A percentile compares a stretch with the other conserved stretches of the same genome.
Evolutionary conservation across 176 grass and related monocot genomes (phyloP).

Genomic region (Carex cristatella): DNA sequence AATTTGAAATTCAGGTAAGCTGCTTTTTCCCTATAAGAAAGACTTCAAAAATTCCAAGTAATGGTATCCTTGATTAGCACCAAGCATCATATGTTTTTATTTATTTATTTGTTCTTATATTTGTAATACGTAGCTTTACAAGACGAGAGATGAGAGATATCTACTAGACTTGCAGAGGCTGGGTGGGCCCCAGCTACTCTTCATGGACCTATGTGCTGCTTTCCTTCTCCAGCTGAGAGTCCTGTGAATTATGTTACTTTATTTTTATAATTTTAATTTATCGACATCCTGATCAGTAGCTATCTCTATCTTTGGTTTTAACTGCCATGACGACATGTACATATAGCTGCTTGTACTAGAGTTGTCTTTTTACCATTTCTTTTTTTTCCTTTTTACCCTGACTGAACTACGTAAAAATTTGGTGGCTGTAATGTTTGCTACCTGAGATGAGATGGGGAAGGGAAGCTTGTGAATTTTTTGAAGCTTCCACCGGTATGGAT

Average conservation of each 20-base stretch:
- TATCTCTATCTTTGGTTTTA: slow-evolving; percentile 12
- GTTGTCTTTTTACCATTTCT: background rate
- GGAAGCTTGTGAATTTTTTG: slow-evolving; percentile 14
- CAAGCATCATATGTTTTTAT: background rate
- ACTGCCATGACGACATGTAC: slow-evolving; percentile 19
- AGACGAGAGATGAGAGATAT: slow-evolving; percentile 82
- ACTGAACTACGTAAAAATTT: background rate
- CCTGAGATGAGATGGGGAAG: background rate
- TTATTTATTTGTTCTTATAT: slow-evolving; percentile 7
- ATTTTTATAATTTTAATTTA: slow-evolving; percentile 23
- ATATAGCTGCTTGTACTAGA: slow-evolving; percentile 19
- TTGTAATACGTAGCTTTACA: slow-evolving; percentile 60
- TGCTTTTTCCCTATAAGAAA: background rate
- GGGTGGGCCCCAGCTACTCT: slow-evolving; percentile 60
- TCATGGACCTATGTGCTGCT: slow-evolving; percentile 69
- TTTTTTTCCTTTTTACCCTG: background rate
- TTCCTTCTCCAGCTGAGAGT: slow-evolving; percentile 81
- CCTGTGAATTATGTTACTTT: slow-evolving; percentile 28
- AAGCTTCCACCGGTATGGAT: slow-evolving; percentile 1
- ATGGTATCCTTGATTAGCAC: background rate
- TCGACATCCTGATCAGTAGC: slow-evolving; percentile 8
- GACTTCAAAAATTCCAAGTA: background rate
- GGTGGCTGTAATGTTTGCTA: slow-evolving; percentile 8
- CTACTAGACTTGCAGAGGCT: slow-evolving; percentile 75
- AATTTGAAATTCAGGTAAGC: slow-evolving; percentile 86